Evolutionary conservation across 2,329 filamentous ascomycete genomes (phyloP).

Genomic region (Ceratocystis cubensis): DNA sequence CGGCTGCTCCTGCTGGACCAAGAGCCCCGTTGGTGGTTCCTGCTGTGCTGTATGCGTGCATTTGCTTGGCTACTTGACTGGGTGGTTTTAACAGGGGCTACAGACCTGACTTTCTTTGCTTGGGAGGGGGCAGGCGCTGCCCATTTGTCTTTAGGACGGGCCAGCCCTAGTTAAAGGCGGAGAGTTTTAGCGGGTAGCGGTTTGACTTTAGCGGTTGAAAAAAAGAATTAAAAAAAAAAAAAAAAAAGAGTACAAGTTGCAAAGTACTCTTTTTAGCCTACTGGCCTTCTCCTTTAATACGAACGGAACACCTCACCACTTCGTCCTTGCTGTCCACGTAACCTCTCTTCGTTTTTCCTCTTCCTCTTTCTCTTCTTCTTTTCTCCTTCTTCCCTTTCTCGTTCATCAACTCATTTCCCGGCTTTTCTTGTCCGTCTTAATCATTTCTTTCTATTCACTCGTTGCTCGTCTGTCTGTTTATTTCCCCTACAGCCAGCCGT

Average conservation of each 20-base stretch:
- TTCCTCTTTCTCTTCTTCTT: slow-evolving; percentile 16
- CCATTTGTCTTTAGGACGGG: too few relatives aligned
- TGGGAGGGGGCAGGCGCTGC: too few relatives aligned
- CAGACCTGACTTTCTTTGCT: too few relatives aligned
- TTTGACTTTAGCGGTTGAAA: background rate
- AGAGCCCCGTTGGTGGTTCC: background rate
- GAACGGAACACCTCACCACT: slow-evolving; percentile 20
- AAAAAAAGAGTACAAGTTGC: background rate
- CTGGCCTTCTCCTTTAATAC: slow-evolving; percentile 19
- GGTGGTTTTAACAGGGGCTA: background rate
- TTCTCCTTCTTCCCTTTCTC: slow-evolving; percentile 10
- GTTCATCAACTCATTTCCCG: slow-evolving; percentile 11
- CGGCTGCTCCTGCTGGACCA: too few relatives aligned
- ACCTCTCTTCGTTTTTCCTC: slow-evolving; percentile 17
- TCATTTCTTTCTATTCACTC: slow-evolving; percentile 15
- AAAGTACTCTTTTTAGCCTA: slow-evolving; percentile 2
- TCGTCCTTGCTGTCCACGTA: slow-evolving; percentile 15
- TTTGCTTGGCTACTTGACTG: background rate
- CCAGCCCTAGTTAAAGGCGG: too few relatives aligned
- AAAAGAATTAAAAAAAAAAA: background rate
- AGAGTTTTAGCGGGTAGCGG: background rate
- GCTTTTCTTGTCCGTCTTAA: slow-evolving; percentile 9
- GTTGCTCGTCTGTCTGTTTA: slow-evolving; percentile 13
- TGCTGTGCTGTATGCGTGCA: background rate
- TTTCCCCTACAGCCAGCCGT: slow-evolving; percentile 12